Conservation (phyloP, 192 early-diverging fungal species). For the Fimicolochytrium jonesii region DNA sequence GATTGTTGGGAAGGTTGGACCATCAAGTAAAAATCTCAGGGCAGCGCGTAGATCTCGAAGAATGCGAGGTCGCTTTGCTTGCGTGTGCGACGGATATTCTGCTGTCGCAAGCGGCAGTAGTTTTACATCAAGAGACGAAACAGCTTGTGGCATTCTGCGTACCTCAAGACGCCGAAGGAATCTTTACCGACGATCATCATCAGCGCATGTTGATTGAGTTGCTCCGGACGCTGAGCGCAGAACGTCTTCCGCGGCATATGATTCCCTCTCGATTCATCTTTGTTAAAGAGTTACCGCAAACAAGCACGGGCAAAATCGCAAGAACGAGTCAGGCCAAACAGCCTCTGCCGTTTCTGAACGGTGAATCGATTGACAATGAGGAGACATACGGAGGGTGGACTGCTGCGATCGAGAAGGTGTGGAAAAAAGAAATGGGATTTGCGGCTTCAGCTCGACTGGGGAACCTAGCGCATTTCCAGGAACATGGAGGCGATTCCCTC, state of each 20-base stretch:
- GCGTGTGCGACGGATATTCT: neutral
- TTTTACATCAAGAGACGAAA: constrained; percentile 4
- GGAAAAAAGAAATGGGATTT: constrained; percentile 12
- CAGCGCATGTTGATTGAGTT: neutral
- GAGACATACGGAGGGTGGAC: constrained; percentile 11
- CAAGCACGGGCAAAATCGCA: constrained; percentile 13
- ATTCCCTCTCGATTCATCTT: constrained; percentile 11
- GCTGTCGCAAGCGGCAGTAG: neutral
- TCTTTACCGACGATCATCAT: no score
- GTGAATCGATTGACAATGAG: constrained; percentile 10
- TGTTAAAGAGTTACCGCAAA: neutral
- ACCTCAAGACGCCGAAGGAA: neutral
- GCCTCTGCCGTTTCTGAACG: neutral
- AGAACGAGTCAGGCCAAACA: constrained; percentile 6
- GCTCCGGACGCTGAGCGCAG: neutral
- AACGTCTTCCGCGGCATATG: constrained; percentile 14
- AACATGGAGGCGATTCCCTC: constrained; percentile 37
- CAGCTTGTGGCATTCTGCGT: constrained; percentile 12
- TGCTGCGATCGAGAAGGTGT: constrained; percentile 4
- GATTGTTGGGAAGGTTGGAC: constrained; percentile 27
- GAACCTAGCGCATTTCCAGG: constrained; percentile 10
- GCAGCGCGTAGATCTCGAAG: constrained; percentile 38
- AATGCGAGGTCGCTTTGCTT: constrained; percentile 21
- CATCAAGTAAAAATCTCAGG: constrained; percentile 48
- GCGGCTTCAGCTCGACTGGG: neutral